Evolutionary conservation across 2,329 filamentous ascomycete species (phyloP), one percentile per base, ranked within the genome.

Genomic region (Botrytis fragariae): DNA sequence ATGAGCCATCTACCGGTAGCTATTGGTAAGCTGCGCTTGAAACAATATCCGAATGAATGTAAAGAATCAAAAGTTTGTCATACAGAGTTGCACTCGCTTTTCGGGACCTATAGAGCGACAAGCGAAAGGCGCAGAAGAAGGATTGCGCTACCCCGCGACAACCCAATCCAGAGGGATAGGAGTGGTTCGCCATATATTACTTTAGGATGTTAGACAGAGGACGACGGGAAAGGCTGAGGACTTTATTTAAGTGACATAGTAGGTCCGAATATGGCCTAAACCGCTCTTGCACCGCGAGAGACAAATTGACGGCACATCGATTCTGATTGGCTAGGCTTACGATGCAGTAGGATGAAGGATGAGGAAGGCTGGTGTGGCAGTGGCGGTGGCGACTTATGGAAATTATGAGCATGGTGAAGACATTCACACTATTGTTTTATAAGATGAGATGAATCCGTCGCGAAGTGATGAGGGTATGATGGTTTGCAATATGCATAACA

Each of bases 311-410:
- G 18, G 14, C 45, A 37, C 16, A 39, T 9, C 18, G 9, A 10
- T n/a, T 51, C n/a, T 51, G 9, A 57, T 25, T 59, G 51, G 37
- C 9, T 42, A 29, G 35, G 67, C 4, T 69, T 69, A 42, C 6
- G n/a, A 44, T 39, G 37, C 20, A 39, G 67, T 4, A 57, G 25
- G 48, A 51, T 20, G 29, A 37, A 48, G 29, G 63, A 69, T 54
- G 35, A 32, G 35, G n/a, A 37, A 45, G 48, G 51, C 48, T 69
- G 22, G 37, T 59, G 67, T 69, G 67, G 51, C 67, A 44, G 64
- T 67, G 64, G 64, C 44, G n/a, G 48, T 69, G 51, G 48, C 35
- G 39, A 69, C n/a, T 42, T 14, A 54, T 54, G 44, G 42, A 57
- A 32, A 25, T 59, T 22, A 7, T 59, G 12, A 69, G 1, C 22